A percentile compares a stretch with the other conserved stretches of the same genome.
phyloP scores from a whole-genome alignment of 345 rosid species.

The Citrus sp. region DNA sequence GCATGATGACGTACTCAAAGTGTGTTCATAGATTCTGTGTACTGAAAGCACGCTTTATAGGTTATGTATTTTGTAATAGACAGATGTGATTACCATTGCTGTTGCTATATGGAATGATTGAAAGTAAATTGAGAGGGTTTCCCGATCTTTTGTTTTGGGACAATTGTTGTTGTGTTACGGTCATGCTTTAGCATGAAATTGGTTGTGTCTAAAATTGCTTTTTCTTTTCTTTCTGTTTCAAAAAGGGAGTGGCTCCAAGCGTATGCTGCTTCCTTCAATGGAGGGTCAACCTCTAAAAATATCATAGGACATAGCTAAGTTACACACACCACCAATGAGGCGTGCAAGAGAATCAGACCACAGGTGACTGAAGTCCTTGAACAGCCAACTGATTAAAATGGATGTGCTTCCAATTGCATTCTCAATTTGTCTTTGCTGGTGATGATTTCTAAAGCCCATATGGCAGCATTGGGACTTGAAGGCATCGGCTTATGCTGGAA shows the following conservation, averaged over 20 bases:
- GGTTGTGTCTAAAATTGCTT: slow-evolving; percentile 6
- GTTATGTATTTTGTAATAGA: not conserved
- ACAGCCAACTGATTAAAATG: not conserved
- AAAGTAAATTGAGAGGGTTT: not conserved
- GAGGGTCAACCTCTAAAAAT: slow-evolving; percentile 17
- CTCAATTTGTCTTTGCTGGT: not conserved
- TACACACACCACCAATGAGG: slow-evolving; percentile 8
- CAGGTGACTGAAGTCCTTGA: slow-evolving; percentile 15
- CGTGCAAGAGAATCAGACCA: slow-evolving; percentile 16
- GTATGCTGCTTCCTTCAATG: slow-evolving; percentile 18
- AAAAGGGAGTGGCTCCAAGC: slow-evolving; percentile 31
- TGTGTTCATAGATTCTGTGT: not conserved
- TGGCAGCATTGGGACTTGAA: slow-evolving; percentile 3
- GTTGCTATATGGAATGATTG: not conserved
- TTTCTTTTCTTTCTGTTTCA: slow-evolving; percentile 19
- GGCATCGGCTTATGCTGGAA: not conserved
- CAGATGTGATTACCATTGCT: not conserved
- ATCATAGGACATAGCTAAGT: slow-evolving; percentile 17
- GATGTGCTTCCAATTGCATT: slow-evolving; percentile 3
- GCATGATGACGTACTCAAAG: not conserved
- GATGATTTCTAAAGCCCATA: slow-evolving; percentile 7
- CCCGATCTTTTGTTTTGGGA: not conserved
- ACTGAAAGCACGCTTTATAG: not conserved
- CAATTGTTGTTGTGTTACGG: not conserved
- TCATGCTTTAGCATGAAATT: not conserved